Evolutionary conservation across 805 yeast species (phyloP), one percentile per base, ranked within the genome.

Genomic region (Saturnispora kantuleensis): DNA sequence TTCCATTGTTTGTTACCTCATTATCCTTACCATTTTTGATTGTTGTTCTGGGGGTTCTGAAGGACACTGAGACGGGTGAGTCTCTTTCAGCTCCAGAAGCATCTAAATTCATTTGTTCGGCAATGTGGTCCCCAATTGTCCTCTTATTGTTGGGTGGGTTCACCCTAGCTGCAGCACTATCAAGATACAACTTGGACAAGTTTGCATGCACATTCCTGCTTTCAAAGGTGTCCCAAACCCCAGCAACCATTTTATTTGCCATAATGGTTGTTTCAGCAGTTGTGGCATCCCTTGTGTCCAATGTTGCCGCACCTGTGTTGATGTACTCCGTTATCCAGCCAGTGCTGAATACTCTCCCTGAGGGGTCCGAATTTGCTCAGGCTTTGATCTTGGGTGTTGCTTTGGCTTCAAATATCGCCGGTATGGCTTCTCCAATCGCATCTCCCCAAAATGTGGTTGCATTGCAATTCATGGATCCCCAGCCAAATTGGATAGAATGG

Each of bases 351-450:
- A 85, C 94, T 0, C 66, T 89, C 36, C 94, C 95, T 16, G 77
- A 83, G 40, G 78, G 78, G 10, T 81, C 89, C 17, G 73, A 78
- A 3, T 86, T 87, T 55, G 84, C 85, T 7, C 82, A 85, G 58
- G 87, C 95, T 2, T 69, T 90, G 54, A 83, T 90, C 41, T 65
- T 90, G 38, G 97, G 97, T 37, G 84, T 90, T 53, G 97, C 97
- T 0, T 67, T 90, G 46, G 94, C 97, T 2, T 83, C 95, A 7
- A 87, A 90, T 59, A 69, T 90, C 39, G 97, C 96, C 17, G 98
- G 98, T 52, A 90, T 89, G 95, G 83, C 96, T 0, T 86, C 96
- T 4, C 98, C 98, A 7, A 90, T 90, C 57, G 89, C 97, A 1
- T 86, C 96, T 3, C 98, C 98, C 1, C 98, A 90, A 59, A 90